Conservation (phyloP, 306 rosid species). For the Hippophae tibetana region DNA sequence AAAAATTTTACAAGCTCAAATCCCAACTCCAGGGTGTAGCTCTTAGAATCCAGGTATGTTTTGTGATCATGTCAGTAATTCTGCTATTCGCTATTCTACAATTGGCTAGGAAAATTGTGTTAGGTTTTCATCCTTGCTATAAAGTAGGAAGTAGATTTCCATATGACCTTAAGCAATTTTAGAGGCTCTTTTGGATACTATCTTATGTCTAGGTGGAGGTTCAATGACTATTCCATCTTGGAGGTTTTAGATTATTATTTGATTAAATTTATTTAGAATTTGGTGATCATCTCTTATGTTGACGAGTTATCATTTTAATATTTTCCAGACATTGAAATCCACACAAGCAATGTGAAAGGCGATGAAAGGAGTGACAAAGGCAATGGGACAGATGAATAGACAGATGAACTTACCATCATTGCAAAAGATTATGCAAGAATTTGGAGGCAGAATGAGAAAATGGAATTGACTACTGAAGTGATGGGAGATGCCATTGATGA, state of each 20-base stretch:
- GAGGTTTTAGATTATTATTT: background rate
- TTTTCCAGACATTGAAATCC: slow-evolving; percentile 69
- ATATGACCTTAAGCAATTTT: background rate
- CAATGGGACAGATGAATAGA: slow-evolving; percentile 98
- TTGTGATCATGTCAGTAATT: background rate
- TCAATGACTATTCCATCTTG: no score
- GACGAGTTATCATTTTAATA: slow-evolving; percentile 2
- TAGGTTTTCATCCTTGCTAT: no score
- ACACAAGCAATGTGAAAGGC: slow-evolving; percentile 99
- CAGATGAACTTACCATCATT: slow-evolving; percentile 90
- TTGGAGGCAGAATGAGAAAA: slow-evolving; percentile 85
- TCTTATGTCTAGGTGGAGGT: no score
- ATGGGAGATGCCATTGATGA: slow-evolving; percentile 97
- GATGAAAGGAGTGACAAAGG: slow-evolving; percentile 97
- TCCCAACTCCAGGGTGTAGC: slow-evolving; percentile 99
- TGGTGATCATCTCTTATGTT: background rate
- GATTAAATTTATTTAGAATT: background rate
- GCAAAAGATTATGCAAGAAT: slow-evolving; percentile 93
- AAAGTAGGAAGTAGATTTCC: background rate
- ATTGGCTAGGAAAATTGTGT: no score
- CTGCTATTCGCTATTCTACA: no score
- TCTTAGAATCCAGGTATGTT: slow-evolving; percentile 83
- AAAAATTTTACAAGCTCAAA: slow-evolving; percentile 92
- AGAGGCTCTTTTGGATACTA: background rate
- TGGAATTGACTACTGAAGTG: slow-evolving; percentile 75